These are phyloP conservation scores for Akebia trifoliata DNA, from an alignment of 164 flowering plant species.

Conservation along the genomic window DNA sequence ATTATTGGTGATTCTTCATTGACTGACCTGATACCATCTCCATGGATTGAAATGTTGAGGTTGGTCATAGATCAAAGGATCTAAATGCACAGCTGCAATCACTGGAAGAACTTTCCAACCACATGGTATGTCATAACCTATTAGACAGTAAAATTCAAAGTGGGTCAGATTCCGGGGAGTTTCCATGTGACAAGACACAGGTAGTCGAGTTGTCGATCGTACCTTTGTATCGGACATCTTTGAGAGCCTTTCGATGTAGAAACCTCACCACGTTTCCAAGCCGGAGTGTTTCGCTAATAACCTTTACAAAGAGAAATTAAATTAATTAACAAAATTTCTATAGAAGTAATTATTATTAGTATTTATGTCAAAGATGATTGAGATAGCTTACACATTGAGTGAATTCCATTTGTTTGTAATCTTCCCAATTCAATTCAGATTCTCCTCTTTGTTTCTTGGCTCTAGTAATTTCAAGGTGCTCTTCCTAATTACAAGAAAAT, in stretches of 20 bases:
- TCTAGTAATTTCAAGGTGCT: constrained; percentile 56
- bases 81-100: constrained; percentile 82
- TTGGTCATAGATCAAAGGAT: constrained; percentile 56
- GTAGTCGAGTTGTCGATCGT: not conserved
- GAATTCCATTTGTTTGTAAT: constrained; percentile 93
- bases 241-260: constrained; percentile 81
- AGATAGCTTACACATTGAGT: constrained; percentile 69
- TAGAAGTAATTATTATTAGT: not conserved
- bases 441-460: constrained; percentile 49
- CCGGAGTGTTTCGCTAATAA: constrained; percentile 79
- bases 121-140: constrained; percentile 89
- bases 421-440: constrained; percentile 67
- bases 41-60: constrained; percentile 94
- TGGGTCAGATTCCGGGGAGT: constrained; percentile 14
- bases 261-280: constrained; percentile 90
- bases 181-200: constrained; percentile 5
- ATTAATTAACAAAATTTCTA: too few relatives aligned
- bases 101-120: constrained; percentile 99
- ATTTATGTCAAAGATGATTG: not conserved
- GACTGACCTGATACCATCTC: constrained; percentile 94
- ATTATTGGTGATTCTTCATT: not conserved
- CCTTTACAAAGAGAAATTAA: constrained; percentile 35
- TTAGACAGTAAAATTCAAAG: not conserved
- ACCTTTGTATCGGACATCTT: constrained; percentile 81
- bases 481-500: constrained; percentile 43